Evolutionary conservation across 192 early-diverging fungal genomes (phyloP), one percentile per base, ranked within the genome.

Genomic region (Dissophora ornata): DNA sequence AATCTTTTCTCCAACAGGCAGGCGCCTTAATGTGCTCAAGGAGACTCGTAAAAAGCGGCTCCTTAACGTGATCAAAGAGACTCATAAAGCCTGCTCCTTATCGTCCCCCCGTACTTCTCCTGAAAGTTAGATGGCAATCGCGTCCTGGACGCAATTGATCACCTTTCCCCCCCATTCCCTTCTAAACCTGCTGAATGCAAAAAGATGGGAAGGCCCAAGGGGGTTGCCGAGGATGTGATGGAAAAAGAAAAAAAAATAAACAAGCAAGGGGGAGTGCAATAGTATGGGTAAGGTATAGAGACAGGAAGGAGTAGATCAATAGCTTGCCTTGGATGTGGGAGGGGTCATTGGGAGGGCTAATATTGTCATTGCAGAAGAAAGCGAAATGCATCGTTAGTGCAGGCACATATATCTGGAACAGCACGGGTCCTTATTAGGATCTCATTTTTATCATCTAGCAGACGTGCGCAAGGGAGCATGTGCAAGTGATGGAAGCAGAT

Each of bases 261-360:
- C 0, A 52, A 21, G 42, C n/a, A 44, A 46, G 48, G 57, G 36
- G 28, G 55, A n/a, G 25, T 3, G 9, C 41, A 42, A 24, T 41
- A 4, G 41, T 16, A 41, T 29, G n/a, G 26, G 13, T 57, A 29
- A 5, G 5, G 48, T 26, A 26, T 34, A 53, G 28, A 44, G 33
- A 50, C 25, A 15, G 42, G 22, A 62, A 10, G 19, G 26, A 22
- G 33, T 49, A 12, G 33, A 25, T 26, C 15, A 38, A 26, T 36
- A 29, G 41, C 70, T 74, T 65, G 55, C 69, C 55, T 79, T 71
- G 38, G 60, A 62, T 22, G 62, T 45, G 30, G 75, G 61, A 56
- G 58, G 56, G 41, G 75, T 55, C 52, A 55, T 61, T 3, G 75
- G 57, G 26, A 71, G 64, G 50, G 59, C 74, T 66, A 38, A 13